These are phyloP conservation scores for Haplosporangium sp. DNA, from an alignment of 371 early-diverging fungal species.

Conservation along the genomic window DNA sequence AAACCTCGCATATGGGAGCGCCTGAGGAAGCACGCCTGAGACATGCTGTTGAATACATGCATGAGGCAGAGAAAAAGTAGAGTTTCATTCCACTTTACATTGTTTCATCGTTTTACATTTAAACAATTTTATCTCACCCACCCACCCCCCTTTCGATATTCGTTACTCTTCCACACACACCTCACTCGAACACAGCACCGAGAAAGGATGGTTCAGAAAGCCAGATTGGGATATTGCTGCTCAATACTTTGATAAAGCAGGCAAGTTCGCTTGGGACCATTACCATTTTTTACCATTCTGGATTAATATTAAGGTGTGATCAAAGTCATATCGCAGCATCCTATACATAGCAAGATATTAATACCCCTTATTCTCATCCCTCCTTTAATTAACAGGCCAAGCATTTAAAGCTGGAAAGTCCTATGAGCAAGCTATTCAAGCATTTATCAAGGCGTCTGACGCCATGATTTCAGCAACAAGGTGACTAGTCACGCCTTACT, in stretches of 20 bases:
- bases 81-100: neutral
- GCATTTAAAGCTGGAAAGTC: constrained; percentile 84
- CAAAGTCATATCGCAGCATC: too few species aligned
- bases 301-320: too few species aligned
- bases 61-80: constrained; percentile 77
- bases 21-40: constrained; percentile 56
- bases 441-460: constrained; percentile 80
- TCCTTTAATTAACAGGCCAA: constrained; percentile 60
- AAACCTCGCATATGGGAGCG: constrained; percentile 19
- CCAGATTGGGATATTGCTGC: constrained; percentile 93
- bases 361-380: neutral
- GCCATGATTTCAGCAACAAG: constrained; percentile 76
- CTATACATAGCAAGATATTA: neutral
- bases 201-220: constrained; percentile 81
- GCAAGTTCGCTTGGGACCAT: constrained; percentile 53
- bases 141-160: too few species aligned
- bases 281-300: too few species aligned
- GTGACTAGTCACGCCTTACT: constrained; percentile 50
- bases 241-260: constrained; percentile 85
- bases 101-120: constrained; percentile 3
- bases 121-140: neutral
- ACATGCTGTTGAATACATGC: constrained; percentile 74
- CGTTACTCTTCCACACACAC: neutral
- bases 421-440: constrained; percentile 82
- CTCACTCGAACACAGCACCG: constrained; percentile 57